Percentiles rank a stretch among this genome's conserved stretches.
Evolutionary conservation across 257 asterid species (phyloP).

Genomic region (Leonotis leonurus): DNA sequence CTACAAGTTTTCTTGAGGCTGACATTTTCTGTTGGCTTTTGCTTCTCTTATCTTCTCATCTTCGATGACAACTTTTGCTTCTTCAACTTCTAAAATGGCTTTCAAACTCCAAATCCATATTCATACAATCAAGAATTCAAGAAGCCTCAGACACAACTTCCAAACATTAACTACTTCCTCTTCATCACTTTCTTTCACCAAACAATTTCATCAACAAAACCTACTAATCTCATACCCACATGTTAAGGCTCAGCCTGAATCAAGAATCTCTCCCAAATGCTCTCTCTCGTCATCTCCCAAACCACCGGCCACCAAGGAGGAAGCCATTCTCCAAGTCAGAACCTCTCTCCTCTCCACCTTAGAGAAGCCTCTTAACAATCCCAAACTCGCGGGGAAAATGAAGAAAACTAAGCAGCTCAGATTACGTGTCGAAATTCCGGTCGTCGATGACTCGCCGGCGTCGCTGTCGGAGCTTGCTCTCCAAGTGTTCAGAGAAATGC

Average conservation of each 20-base stretch:
- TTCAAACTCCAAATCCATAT: conserved; percentile 25
- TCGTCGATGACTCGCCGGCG: conserved; percentile 61
- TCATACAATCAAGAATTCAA: conserved; percentile 22
- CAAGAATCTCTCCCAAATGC: conserved; percentile 33
- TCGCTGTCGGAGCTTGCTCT: conserved; percentile 59
- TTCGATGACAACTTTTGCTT: background rate
- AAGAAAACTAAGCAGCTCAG: conserved; percentile 82
- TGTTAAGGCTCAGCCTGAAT: conserved; percentile 13
- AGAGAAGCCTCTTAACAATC: conserved; percentile 76
- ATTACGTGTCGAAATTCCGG: conserved; percentile 72
- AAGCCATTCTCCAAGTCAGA: conserved; percentile 82
- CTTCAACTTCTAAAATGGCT: conserved; percentile 30
- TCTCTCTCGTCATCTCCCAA: conserved; percentile 48
- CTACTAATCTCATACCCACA: conserved; percentile 10
- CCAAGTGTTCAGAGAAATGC: conserved; percentile 57
- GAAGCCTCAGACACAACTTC: conserved; percentile 9
- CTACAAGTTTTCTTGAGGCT: background rate
- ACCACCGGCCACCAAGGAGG: conserved; percentile 74
- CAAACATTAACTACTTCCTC: conserved; percentile 9
- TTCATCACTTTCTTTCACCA: conserved; percentile 7
- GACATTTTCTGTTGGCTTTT: background rate
- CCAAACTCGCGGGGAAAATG: conserved; percentile 64
- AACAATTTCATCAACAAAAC: background rate
- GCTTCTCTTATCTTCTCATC: background rate
- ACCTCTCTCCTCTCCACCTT: conserved; percentile 54